Conservation (phyloP, 163 green algal genomes). For the Botryococcus braunii region DNA sequence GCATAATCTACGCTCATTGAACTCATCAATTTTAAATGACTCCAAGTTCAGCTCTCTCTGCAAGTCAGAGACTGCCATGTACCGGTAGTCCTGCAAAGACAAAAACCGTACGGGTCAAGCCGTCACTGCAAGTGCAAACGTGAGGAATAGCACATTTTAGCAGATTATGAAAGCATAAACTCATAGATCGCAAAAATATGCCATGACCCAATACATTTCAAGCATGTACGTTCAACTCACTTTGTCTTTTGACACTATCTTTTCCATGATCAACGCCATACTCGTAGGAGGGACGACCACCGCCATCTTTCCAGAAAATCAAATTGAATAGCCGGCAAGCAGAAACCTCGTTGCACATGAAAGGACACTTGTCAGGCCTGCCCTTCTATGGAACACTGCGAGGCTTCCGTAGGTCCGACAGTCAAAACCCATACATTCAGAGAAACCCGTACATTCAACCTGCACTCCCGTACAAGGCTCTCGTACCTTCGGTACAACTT, state of each 20-base stretch:
- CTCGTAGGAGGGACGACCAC: no score
- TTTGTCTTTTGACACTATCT: constrained; percentile 86
- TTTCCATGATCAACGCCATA: constrained; percentile 6
- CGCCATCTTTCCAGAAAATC: no score
- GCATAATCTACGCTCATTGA: constrained; percentile 57
- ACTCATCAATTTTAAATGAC: constrained; percentile 57
- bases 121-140: not conserved
- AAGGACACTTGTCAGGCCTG: no score
- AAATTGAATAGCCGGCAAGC: no score
- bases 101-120: not conserved
- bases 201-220: not conserved
- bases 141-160: not conserved
- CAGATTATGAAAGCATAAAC: not conserved
- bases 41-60: constrained; percentile 76
- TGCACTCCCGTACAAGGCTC: no score
- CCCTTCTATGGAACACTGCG: no score
- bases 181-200: constrained; percentile 35
- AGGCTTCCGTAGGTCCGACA: no score
- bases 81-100: constrained; percentile 45
- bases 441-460: no score
- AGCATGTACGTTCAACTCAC: constrained; percentile 9
- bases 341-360: no score
- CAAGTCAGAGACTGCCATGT: constrained; percentile 92
- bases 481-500: no score
- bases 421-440: no score